Percentiles rank a stretch among this genome's conserved stretches.
phyloP scores from a whole-genome alignment of 495 filamentous ascomycete species.

The Hypoxylon cercidicola region DNA sequence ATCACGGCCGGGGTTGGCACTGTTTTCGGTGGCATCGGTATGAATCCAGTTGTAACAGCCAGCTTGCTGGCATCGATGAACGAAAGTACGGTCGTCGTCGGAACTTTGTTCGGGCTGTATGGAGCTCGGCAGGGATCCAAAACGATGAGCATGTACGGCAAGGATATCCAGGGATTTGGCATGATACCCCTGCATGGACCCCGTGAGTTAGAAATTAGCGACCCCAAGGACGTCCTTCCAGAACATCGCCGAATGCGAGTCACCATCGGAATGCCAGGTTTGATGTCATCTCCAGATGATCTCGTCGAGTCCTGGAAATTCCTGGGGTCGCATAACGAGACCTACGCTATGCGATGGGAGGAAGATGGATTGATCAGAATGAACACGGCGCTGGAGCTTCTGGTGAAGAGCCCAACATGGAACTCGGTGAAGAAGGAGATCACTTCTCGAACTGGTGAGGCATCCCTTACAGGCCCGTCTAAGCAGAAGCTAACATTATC shows the following conservation, averaged over 20 bases:
- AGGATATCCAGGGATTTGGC: conserved; percentile 88
- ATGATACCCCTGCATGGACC: conserved; percentile 77
- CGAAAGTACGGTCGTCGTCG: conserved; percentile 79
- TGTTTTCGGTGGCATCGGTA: conserved; percentile 81
- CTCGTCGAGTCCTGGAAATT: conserved; percentile 79
- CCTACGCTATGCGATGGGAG: conserved; percentile 89
- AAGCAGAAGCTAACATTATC: conserved; percentile 28
- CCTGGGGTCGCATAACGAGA: conserved; percentile 74
- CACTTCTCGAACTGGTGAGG: conserved; percentile 59
- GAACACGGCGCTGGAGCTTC: conserved; percentile 75
- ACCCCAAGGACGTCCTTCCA: conserved; percentile 52
- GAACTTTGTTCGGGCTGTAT: conserved; percentile 88
- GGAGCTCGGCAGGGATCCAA: conserved; percentile 84
- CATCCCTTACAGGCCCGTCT: conserved; percentile 6
- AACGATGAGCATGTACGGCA: conserved; percentile 88
- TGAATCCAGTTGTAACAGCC: conserved; percentile 74
- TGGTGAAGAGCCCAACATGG: conserved; percentile 83
- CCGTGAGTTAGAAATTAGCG: conserved; percentile 44
- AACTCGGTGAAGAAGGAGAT: conserved; percentile 79
- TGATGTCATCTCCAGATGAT: conserved; percentile 77
- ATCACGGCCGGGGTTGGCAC: conserved; percentile 84
- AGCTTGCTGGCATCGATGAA: conserved; percentile 82
- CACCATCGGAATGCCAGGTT: conserved; percentile 84
- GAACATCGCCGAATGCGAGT: conserved; percentile 75
- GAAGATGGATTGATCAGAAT: conserved; percentile 79